A percentile compares a stretch with the other conserved stretches of the same genome.
Conservation (phyloP, 1,139 yeast genomes). For the Pneumocystis sp. region DNA sequence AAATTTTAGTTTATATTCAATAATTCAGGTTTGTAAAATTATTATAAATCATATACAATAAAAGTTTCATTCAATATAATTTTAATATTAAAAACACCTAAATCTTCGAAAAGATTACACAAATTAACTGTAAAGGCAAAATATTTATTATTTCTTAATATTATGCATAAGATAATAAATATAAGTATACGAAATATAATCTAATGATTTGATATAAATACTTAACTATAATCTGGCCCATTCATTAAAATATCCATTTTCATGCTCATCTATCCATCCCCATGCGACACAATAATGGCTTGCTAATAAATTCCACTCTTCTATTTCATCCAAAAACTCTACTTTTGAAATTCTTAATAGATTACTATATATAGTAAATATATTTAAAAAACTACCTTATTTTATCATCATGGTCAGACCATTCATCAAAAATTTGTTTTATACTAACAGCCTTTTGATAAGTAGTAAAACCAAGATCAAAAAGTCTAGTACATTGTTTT, state of each 20-base stretch:
- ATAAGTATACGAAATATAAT: neutral
- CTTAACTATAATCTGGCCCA: neutral
- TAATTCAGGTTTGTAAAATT: neutral
- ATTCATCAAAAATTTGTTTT: conserved; percentile 43
- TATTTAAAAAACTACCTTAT: conserved; percentile 29
- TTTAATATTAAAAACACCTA: neutral
- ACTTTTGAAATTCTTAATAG: conserved; percentile 25
- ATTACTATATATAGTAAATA: neutral
- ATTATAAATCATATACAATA: neutral
- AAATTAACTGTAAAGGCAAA: neutral
- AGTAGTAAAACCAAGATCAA: conserved; percentile 16
- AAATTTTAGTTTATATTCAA: neutral
- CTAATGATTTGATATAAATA: neutral
- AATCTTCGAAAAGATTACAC: neutral
- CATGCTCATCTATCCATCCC: conserved; percentile 2
- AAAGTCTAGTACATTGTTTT: conserved; percentile 30
- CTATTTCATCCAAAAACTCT: conserved; percentile 80
- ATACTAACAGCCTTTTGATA: conserved; percentile 37
- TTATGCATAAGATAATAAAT: neutral
- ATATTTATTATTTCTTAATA: neutral
- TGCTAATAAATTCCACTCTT: conserved; percentile 61
- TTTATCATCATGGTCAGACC: conserved; percentile 38
- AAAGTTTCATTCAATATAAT: neutral
- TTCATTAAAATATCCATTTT: neutral
- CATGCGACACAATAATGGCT: conserved; percentile 58